Conservation (phyloP, 306 rosid species). For the Prunus kanzakura region DNA sequence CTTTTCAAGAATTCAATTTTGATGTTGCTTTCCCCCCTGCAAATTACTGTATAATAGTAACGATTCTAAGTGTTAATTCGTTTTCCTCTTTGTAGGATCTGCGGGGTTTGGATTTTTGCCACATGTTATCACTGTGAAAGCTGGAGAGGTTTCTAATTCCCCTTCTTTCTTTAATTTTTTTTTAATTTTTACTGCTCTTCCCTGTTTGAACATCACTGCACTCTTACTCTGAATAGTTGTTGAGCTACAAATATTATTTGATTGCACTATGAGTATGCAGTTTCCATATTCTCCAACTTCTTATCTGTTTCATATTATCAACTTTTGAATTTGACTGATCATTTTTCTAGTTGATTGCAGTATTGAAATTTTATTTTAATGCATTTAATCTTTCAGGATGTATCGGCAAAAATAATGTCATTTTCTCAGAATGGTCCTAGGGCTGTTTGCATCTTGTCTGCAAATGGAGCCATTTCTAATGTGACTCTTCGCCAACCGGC, state of each 20-base stretch:
- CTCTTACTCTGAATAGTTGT: neutral
- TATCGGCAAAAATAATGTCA: slow-evolving; percentile 52
- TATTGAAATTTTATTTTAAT: neutral
- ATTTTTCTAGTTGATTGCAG: neutral
- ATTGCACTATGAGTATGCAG: neutral
- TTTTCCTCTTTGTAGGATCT: slow-evolving; percentile 43
- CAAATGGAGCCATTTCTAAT: slow-evolving; percentile 70
- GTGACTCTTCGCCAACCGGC: slow-evolving; percentile 68
- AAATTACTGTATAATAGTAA: neutral
- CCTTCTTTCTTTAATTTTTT: neutral
- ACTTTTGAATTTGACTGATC: neutral
- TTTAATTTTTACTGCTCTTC: neutral
- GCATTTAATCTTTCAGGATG: slow-evolving; percentile 48
- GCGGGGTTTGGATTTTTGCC: slow-evolving; percentile 43
- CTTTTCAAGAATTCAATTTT: neutral
- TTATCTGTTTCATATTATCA: neutral
- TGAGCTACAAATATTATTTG: neutral
- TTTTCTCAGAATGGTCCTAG: slow-evolving; percentile 57
- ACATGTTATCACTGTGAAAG: slow-evolving; percentile 61
- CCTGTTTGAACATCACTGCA: neutral
- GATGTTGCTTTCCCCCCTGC: neutral
- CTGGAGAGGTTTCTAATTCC: slow-evolving; percentile 61
- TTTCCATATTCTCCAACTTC: neutral
- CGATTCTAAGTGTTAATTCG: neutral
- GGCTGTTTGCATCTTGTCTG: slow-evolving; percentile 59